Evolutionary conservation across 2,329 filamentous ascomycete species (phyloP).

Genomic region (Botrytis squamosa): DNA sequence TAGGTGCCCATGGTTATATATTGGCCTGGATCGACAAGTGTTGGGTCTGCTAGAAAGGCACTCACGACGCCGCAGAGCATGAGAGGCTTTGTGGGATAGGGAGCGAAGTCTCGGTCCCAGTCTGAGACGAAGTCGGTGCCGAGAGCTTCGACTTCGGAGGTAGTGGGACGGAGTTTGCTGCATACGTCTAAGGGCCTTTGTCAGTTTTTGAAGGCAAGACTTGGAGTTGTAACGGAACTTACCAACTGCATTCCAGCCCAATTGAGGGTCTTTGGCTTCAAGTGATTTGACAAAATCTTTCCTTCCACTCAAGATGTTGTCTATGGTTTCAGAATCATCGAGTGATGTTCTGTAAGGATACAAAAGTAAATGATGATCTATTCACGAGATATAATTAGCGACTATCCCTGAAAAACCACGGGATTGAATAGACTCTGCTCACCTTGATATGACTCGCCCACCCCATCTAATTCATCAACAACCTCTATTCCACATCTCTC

Average conservation of each 20-base stretch:
- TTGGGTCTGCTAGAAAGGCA: slow-evolving; percentile 47
- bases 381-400: not conserved
- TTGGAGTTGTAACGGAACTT: not conserved
- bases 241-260: slow-evolving; percentile 57
- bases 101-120: slow-evolving; percentile 56
- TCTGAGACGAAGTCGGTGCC: slow-evolving; percentile 50
- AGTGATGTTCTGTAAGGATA: slow-evolving; percentile 53
- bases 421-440: not conserved
- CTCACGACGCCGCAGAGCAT: slow-evolving; percentile 55
- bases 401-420: not conserved
- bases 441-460: slow-evolving; percentile 53
- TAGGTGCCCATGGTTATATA: slow-evolving; percentile 55
- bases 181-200: slow-evolving; percentile 45
- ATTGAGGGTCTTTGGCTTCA: slow-evolving; percentile 47
- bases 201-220: not conserved
- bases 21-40: slow-evolving; percentile 43
- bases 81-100: slow-evolving; percentile 34
- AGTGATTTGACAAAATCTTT: slow-evolving; percentile 48
- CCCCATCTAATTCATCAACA: slow-evolving; percentile 49
- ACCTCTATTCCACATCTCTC: slow-evolving; percentile 47
- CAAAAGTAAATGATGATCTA: slow-evolving; percentile 52
- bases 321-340: slow-evolving; percentile 50
- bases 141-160: slow-evolving; percentile 52
- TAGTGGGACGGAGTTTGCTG: slow-evolving; percentile 55
- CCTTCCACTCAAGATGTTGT: slow-evolving; percentile 51